Base-by-base conservation (phyloP, 768 basidiomycete species). In the Artomyces pyxidatus region DNA sequence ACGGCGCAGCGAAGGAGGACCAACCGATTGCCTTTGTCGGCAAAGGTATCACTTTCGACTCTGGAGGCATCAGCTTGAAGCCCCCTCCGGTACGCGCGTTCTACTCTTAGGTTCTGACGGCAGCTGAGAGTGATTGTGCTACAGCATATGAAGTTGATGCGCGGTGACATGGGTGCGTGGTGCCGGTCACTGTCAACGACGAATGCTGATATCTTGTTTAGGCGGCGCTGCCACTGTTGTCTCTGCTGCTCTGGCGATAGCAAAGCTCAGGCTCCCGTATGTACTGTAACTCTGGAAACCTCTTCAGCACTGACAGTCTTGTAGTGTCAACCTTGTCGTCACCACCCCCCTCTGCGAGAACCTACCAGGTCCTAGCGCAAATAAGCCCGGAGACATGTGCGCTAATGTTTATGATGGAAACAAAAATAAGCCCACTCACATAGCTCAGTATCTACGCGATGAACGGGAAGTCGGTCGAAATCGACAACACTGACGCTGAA, bases 21-120 rank as follows among this genome's bases (percentile, higher is more conserved):
- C 71, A 71, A 46, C 88, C 88, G 3, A 70, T 88, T 12, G 83
- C 80, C 3, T 73, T 89, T 51, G 87, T 93, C 29, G 90, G 90
- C 28, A 92, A 93, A 63, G 90, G 90, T 52, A 83, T 93, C 61
- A 91, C 89, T 14, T 94, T 93, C 55, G 89, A 94, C 64, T 80
- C 81, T 3, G 89, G 89, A 72, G 88, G 88, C 56, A 91, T 91
- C 64, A 85, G 83, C 51, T 67, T 94, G 64, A 93, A 93, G 66
- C 80, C 86, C n/a, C 61, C 73, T 28, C 73, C 74, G 28, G 87
- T 82, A 52, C 78, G 71, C 6, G 7, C 5, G 37, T 39, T 45
- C 44, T 37, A 17, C 43, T 17, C 1, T 16, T 27, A 3, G 16
- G 32, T 43, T 46, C 45, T 11, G 12, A 45, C 47, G 14, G 40